phyloP scores from a whole-genome alignment of 2,329 filamentous ascomycete species.

The Chaetomium sp. region DNA sequence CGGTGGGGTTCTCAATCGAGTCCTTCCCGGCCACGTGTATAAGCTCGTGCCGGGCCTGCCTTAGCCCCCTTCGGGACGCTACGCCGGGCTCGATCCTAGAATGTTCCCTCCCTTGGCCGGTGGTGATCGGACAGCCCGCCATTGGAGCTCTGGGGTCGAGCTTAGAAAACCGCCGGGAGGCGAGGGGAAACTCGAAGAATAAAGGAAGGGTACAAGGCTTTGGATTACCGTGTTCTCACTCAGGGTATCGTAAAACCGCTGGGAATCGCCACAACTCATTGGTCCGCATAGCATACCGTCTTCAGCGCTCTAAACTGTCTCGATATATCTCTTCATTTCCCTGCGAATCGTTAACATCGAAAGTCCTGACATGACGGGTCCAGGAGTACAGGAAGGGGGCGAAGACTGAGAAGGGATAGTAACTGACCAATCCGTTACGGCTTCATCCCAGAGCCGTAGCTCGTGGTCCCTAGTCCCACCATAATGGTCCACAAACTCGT shows the following conservation, averaged over 20 bases:
- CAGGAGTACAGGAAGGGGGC: neutral
- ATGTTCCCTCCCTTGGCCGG: too few relatives aligned
- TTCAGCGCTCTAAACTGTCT: conserved; percentile 52
- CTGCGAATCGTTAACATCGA: conserved; percentile 33
- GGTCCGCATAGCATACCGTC: neutral
- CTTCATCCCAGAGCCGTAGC: conserved; percentile 84
- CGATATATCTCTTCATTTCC: conserved; percentile 73
- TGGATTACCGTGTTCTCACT: conserved; percentile 1
- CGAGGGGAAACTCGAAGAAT: neutral
- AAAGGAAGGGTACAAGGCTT: neutral
- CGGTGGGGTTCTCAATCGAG: neutral
- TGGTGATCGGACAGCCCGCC: too few relatives aligned
- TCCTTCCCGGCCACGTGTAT: neutral
- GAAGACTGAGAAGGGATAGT: neutral
- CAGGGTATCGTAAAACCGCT: conserved; percentile 5
- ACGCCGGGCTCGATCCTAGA: too few relatives aligned
- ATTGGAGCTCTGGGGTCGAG: too few relatives aligned
- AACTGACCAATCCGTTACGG: conserved; percentile 90
- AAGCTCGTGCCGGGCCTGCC: too few relatives aligned
- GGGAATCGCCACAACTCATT: neutral
- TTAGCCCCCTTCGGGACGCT: too few relatives aligned
- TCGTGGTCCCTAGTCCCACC: conserved; percentile 90
- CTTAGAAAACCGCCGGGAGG: too few relatives aligned
- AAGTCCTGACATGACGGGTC: neutral
- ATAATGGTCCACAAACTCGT: conserved; percentile 94